phyloP scores from a whole-genome alignment of 768 basidiomycete genomes.

The Xerocomellus amylosporus region DNA sequence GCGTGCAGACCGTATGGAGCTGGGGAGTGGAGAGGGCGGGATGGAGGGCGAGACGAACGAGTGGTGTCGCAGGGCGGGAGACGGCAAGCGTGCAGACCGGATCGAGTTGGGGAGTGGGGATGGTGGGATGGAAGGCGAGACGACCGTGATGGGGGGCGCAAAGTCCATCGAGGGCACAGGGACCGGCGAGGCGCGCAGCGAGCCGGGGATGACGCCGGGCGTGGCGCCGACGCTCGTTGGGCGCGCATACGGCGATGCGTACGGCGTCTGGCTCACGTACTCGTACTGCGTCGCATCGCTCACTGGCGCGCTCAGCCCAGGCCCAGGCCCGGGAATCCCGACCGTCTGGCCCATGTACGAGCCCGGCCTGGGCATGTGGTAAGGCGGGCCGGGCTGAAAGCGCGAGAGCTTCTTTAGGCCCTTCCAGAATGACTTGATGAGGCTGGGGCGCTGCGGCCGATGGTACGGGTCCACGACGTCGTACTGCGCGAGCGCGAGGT shows the following conservation, averaged over 20 bases:
- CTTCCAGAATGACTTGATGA: slow-evolving; percentile 32
- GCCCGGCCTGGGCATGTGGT: not conserved
- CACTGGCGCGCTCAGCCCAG: not conserved
- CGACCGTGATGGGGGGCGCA: slow-evolving; percentile 11
- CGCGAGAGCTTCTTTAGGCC: slow-evolving; percentile 33
- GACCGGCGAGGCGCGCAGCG: slow-evolving; percentile 2
- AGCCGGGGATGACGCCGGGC: not conserved
- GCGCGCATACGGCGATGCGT: too few species aligned
- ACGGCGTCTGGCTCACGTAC: too few species aligned
- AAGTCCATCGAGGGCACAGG: not conserved
- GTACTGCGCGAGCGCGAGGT: slow-evolving; percentile 1
- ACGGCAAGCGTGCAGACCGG: not conserved
- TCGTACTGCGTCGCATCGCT: slow-evolving; percentile 16
- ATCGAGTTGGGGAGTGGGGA: slow-evolving; percentile 2
- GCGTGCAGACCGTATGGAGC: slow-evolving; percentile 6
- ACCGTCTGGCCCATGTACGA: slow-evolving; percentile 3
- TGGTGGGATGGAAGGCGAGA: slow-evolving; percentile 17
- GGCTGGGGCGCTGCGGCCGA: slow-evolving; percentile 10
- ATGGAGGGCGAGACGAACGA: slow-evolving; percentile 15
- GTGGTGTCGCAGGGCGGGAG: not conserved
- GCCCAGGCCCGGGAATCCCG: not conserved
- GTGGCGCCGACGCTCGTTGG: not conserved
- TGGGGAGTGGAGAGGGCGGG: slow-evolving; percentile 5
- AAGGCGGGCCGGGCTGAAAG: slow-evolving; percentile 10
- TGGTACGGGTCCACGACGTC: slow-evolving; percentile 5